These are phyloP conservation scores for Pyrenophora seminiperda DNA, from an alignment of 2,329 filamentous ascomycete genomes.

Conservation along the genomic window DNA sequence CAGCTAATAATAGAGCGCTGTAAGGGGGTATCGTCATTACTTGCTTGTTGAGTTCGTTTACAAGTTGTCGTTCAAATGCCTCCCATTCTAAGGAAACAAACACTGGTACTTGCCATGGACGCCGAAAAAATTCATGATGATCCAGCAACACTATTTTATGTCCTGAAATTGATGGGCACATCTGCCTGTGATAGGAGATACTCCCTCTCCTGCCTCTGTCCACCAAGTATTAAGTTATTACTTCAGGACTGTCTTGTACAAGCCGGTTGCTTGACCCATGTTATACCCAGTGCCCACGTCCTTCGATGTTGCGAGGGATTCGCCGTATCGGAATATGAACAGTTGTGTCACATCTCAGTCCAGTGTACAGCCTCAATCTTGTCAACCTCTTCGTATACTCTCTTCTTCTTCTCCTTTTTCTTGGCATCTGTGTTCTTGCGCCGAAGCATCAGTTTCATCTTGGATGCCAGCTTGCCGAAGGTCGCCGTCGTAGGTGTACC, in stretches of 20 bases:
- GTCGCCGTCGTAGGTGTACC: constrained; percentile 25
- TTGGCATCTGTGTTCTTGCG: constrained; percentile 31
- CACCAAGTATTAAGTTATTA: neutral
- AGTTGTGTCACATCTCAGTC: constrained; percentile 41
- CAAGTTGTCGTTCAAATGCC: constrained; percentile 4
- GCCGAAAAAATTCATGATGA: constrained; percentile 7
- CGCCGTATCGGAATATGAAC: neutral
- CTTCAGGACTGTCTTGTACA: too few relatives aligned
- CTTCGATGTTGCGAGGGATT: neutral
- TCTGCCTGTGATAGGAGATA: neutral
- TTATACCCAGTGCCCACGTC: neutral
- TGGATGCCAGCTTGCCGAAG: constrained; percentile 37
- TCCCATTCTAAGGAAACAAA: constrained; percentile 1
- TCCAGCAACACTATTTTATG: constrained; percentile 9
- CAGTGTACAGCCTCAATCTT: constrained; percentile 43
- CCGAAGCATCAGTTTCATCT: constrained; percentile 39
- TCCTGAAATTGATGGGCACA: constrained; percentile 1
- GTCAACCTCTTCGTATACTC: constrained; percentile 34
- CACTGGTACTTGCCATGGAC: constrained; percentile 1
- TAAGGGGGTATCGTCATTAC: constrained; percentile 11
- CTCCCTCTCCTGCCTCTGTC: neutral
- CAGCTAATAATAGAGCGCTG: constrained; percentile 7
- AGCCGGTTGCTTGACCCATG: neutral
- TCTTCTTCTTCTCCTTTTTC: constrained; percentile 35
- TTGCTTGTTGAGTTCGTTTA: constrained; percentile 9